Percentiles rank a stretch among this genome's conserved stretches.
These are phyloP conservation scores for Aplosporella prunicola DNA, from an alignment of 2,329 filamentous ascomycete species.

Conservation along the genomic window DNA sequence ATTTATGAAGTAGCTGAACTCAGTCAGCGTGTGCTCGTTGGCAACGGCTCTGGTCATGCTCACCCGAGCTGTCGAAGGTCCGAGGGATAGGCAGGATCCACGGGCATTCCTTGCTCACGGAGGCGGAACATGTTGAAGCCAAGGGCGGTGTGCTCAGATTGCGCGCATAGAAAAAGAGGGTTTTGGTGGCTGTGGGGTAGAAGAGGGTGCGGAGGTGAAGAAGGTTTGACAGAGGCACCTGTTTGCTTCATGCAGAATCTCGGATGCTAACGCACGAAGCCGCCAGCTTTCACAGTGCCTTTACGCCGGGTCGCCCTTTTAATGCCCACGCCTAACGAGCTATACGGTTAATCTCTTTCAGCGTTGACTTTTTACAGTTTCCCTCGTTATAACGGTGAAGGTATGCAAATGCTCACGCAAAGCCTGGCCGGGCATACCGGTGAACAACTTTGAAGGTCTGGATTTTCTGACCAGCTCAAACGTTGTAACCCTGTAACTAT, in stretches of 20 bases:
- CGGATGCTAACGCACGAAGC: too few relatives aligned
- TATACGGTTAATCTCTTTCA: too few relatives aligned
- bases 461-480: too few relatives aligned
- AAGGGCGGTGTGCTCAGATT: neutral
- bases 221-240: neutral
- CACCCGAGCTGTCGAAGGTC: conserved; percentile 66
- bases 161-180: neutral
- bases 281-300: too few relatives aligned
- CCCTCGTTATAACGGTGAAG: too few relatives aligned
- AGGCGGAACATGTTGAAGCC: conserved; percentile 64
- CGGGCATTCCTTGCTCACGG: conserved; percentile 56
- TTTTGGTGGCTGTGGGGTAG: neutral
- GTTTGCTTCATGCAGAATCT: neutral
- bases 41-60: conserved; percentile 16
- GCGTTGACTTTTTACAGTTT: too few relatives aligned
- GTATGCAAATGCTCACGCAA: too few relatives aligned
- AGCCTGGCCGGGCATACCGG: too few relatives aligned
- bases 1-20: conserved; percentile 65
- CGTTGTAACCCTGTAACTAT: neutral
- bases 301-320: too few relatives aligned
- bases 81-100: conserved; percentile 56
- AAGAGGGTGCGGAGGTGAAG: neutral
- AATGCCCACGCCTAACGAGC: too few relatives aligned
- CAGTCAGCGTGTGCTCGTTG: conserved; percentile 1
- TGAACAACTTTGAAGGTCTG: too few relatives aligned